phyloP scores from a whole-genome alignment of 2,329 filamentous ascomycete species.

The Verticillium klebahnii region DNA sequence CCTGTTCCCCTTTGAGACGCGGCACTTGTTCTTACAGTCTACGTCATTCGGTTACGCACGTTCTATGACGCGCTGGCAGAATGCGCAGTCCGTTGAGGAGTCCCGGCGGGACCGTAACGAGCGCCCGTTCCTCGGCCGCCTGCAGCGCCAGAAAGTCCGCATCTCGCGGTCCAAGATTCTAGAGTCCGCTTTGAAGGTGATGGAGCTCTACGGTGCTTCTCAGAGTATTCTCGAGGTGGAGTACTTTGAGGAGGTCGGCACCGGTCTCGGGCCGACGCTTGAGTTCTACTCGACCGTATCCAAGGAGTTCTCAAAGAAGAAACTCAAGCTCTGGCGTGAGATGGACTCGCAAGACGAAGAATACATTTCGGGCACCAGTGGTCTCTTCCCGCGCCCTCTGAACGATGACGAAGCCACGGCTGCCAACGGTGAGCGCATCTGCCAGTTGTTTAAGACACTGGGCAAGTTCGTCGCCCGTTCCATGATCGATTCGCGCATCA shows the following conservation, averaged over 20 bases:
- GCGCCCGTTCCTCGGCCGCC: slow-evolving; percentile 80
- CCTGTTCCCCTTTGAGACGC: slow-evolving; percentile 95
- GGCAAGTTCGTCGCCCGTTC: slow-evolving; percentile 97
- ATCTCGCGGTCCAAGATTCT: slow-evolving; percentile 93
- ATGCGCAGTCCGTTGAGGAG: slow-evolving; percentile 77
- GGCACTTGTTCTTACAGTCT: slow-evolving; percentile 93
- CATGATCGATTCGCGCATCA: slow-evolving; percentile 97
- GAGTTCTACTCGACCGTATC: slow-evolving; percentile 98
- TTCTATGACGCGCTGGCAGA: slow-evolving; percentile 98
- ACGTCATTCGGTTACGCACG: slow-evolving; percentile 97
- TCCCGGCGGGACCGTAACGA: slow-evolving; percentile 82
- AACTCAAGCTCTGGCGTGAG: slow-evolving; percentile 93
- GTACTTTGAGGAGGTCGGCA: slow-evolving; percentile 98
- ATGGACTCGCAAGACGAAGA: slow-evolving; percentile 74
- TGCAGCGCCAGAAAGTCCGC: slow-evolving; percentile 96
- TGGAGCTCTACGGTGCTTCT: slow-evolving; percentile 97
- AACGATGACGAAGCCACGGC: slow-evolving; percentile 68
- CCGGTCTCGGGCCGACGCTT: slow-evolving; percentile 87
- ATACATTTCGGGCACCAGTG: slow-evolving; percentile 78
- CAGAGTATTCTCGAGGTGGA: slow-evolving; percentile 95
- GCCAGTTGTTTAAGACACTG: slow-evolving; percentile 86
- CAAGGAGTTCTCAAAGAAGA: slow-evolving; percentile 95
- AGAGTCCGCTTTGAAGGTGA: slow-evolving; percentile 95
- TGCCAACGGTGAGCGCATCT: slow-evolving; percentile 79
- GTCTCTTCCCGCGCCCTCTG: slow-evolving; percentile 89